These are phyloP conservation scores for Umbelopsis sp. DNA, from an alignment of 371 early-diverging fungal species.

Conservation along the genomic window DNA sequence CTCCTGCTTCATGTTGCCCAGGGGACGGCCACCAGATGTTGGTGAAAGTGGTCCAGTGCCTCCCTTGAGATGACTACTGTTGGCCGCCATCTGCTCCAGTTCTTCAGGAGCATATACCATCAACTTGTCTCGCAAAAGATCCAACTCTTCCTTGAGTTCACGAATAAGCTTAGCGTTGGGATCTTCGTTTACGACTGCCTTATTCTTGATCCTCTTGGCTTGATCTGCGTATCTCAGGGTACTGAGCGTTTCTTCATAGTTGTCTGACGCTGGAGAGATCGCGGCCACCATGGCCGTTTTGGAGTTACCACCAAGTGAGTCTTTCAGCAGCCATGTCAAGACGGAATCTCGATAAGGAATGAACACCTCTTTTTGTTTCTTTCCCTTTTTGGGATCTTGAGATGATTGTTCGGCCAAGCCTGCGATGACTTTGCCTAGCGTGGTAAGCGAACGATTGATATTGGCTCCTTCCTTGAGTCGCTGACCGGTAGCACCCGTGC, in stretches of 20 bases:
- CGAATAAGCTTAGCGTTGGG: slow-evolving; percentile 85
- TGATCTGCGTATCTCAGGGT: slow-evolving; percentile 96
- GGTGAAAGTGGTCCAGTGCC: neutral
- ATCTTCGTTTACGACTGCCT: slow-evolving; percentile 92
- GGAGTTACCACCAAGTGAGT: slow-evolving; percentile 92
- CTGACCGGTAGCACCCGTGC: slow-evolving; percentile 95
- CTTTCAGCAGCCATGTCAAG: slow-evolving; percentile 94
- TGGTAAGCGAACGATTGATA: slow-evolving; percentile 95
- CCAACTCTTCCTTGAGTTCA: slow-evolving; percentile 86
- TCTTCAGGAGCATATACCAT: slow-evolving; percentile 65
- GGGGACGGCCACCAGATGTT: slow-evolving; percentile 10
- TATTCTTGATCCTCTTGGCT: slow-evolving; percentile 91
- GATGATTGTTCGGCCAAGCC: slow-evolving; percentile 84
- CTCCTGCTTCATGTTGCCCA: slow-evolving; percentile 25
- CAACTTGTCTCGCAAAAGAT: slow-evolving; percentile 66
- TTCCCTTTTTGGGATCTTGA: slow-evolving; percentile 48
- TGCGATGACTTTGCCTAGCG: slow-evolving; percentile 97
- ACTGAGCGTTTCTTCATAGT: slow-evolving; percentile 88
- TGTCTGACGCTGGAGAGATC: slow-evolving; percentile 69
- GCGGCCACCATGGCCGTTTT: slow-evolving; percentile 94
- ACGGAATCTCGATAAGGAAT: slow-evolving; percentile 93
- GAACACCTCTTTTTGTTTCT: slow-evolving; percentile 61
- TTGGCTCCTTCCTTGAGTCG: slow-evolving; percentile 98
- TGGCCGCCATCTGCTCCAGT: slow-evolving; percentile 42
- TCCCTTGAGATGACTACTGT: slow-evolving; percentile 30